Evolutionary conservation across 176 grass and related monocot genomes (phyloP).

Genomic region (Phoenix dactylifera): DNA sequence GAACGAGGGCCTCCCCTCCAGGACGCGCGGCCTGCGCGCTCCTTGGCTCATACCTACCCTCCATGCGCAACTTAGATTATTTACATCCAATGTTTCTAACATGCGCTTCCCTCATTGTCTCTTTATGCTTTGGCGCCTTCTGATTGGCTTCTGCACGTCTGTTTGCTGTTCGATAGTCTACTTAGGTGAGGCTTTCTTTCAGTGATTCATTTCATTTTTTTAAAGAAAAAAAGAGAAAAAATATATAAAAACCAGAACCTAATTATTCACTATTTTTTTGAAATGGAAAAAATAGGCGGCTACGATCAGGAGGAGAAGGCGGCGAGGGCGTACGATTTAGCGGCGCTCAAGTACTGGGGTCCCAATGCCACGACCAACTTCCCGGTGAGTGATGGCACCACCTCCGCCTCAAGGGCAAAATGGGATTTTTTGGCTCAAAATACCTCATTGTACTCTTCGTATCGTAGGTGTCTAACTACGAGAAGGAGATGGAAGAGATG

Average conservation of each 20-base stretch:
- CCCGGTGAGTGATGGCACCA: slow-evolving; percentile 35
- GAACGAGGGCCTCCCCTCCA: no score
- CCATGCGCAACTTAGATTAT: background rate
- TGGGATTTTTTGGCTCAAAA: no score
- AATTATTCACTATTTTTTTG: background rate
- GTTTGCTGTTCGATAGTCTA: slow-evolving; percentile 39
- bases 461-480: slow-evolving; percentile 58
- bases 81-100: background rate
- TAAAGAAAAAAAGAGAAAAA: no score
- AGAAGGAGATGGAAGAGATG: slow-evolving; percentile 88
- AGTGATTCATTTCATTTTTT: no score
- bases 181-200: slow-evolving; percentile 33
- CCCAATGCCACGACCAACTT: slow-evolving; percentile 74
- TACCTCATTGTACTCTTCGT: no score
- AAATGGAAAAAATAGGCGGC: slow-evolving; percentile 38
- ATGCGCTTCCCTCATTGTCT: background rate
- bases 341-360: slow-evolving; percentile 85
- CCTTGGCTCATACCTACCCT: no score
- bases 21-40: no score
- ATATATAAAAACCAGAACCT: no score
- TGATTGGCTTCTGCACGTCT: no score
- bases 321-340: slow-evolving; percentile 80
- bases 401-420: background rate
- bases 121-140: no score
- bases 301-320: slow-evolving; percentile 97